Percentiles rank a stretch among this genome's conserved stretches.
phyloP scores from a whole-genome alignment of 495 filamentous ascomycete genomes.

The Penicillium goetzii region DNA sequence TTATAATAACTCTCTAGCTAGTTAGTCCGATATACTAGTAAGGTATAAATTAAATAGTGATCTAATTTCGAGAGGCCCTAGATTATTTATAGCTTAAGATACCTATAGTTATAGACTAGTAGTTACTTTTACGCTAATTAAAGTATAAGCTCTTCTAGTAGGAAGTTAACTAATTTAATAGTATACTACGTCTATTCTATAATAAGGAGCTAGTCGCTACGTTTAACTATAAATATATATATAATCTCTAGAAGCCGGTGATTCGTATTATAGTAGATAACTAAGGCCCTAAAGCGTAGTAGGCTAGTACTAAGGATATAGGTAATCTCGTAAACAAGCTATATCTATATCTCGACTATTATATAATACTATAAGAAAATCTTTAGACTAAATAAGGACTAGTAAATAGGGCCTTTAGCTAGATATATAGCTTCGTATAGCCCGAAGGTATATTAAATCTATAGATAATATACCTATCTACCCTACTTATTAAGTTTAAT shows the following conservation, averaged over 20 bases:
- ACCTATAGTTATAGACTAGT: background rate
- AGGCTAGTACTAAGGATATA: background rate
- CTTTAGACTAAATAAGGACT: background rate
- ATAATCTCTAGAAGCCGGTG: background rate
- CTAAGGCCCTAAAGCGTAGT: background rate
- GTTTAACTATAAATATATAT: background rate
- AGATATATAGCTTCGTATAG: too few relatives aligned
- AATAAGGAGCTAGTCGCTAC: background rate
- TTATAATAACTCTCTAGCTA: background rate
- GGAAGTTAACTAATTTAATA: background rate
- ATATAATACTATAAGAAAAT: background rate
- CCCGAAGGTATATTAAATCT: too few relatives aligned
- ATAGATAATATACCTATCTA: background rate
- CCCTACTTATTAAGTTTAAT: background rate
- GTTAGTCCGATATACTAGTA: background rate
- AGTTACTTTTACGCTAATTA: background rate
- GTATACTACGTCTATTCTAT: background rate
- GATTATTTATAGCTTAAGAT: background rate
- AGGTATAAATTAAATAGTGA: background rate
- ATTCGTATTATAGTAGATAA: background rate
- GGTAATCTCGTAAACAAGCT: background rate
- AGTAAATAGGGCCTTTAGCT: background rate
- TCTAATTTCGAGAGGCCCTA: background rate
- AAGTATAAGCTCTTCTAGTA: background rate
- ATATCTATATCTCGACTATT: background rate